Evolutionary conservation across 768 basidiomycete genomes (phyloP).

Genomic region (Cystofilobasidium ferigula): DNA sequence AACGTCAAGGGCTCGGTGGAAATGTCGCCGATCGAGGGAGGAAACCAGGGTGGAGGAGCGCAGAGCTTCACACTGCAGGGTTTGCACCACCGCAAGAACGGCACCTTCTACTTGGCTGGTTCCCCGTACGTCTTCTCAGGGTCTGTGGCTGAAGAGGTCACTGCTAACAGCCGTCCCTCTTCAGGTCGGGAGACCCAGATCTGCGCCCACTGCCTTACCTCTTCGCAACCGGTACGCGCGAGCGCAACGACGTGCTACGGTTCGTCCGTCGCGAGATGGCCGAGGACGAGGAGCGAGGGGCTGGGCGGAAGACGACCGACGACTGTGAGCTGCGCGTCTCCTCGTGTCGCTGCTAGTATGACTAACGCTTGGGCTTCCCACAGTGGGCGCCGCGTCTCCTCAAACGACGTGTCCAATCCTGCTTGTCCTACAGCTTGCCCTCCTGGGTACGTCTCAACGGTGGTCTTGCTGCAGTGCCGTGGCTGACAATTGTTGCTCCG

Average conservation of each 20-base stretch:
- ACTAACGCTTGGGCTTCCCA: background rate
- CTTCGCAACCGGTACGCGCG: background rate
- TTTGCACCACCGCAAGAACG: background rate
- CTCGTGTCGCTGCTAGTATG: background rate
- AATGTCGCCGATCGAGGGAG: background rate
- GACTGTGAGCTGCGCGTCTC: background rate
- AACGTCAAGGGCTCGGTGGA: background rate
- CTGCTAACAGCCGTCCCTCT: too few species aligned
- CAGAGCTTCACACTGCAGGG: constrained; percentile 2
- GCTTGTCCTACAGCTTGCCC: background rate
- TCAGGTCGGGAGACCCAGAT: background rate
- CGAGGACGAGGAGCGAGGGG: background rate
- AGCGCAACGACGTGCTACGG: background rate
- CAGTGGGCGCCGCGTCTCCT: background rate
- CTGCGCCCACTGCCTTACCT: constrained; percentile 4
- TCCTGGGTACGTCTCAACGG: background rate
- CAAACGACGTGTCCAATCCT: constrained; percentile 7
- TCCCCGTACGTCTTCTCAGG: background rate
- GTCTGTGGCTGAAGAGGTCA: too few species aligned
- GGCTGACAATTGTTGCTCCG: too few species aligned
- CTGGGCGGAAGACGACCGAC: background rate
- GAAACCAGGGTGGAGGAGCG: background rate
- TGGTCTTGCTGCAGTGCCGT: background rate
- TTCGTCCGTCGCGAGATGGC: constrained; percentile 2
- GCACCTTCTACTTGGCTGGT: constrained; percentile 2